phyloP scores from a whole-genome alignment of 2,329 filamentous ascomycete genomes.

The Penicillium sp. region DNA sequence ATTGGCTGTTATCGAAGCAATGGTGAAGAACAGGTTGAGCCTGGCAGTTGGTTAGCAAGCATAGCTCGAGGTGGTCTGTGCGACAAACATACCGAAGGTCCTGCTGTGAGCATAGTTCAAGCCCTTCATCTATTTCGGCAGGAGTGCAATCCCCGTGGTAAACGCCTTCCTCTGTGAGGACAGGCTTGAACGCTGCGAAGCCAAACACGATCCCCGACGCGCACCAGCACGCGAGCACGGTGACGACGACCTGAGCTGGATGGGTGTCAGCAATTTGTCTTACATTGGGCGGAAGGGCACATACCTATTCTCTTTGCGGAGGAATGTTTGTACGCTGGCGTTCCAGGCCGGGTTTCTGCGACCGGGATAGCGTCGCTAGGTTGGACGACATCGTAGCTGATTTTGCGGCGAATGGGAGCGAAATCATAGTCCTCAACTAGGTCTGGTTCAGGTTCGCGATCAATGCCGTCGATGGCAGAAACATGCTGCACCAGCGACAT shows the following conservation, averaged over 20 bases:
- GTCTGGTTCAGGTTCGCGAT: slow-evolving; percentile 39
- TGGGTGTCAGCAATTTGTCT: slow-evolving; percentile 2
- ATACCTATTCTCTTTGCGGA: slow-evolving; percentile 34
- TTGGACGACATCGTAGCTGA: slow-evolving; percentile 46
- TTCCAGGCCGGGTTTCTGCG: slow-evolving; percentile 41
- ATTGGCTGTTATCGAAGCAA: slow-evolving; percentile 83
- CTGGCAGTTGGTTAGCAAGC: slow-evolving; percentile 29
- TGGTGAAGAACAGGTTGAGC: slow-evolving; percentile 89
- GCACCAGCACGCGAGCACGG: slow-evolving; percentile 70
- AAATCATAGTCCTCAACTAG: slow-evolving; percentile 16
- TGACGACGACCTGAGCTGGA: slow-evolving; percentile 59
- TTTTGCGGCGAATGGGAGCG: slow-evolving; percentile 23
- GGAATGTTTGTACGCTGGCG: slow-evolving; percentile 52
- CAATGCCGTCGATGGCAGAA: slow-evolving; percentile 48
- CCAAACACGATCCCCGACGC: slow-evolving; percentile 79
- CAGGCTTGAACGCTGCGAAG: slow-evolving; percentile 79
- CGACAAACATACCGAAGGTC: slow-evolving; percentile 46
- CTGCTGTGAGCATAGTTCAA: slow-evolving; percentile 57
- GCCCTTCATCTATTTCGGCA: slow-evolving; percentile 49
- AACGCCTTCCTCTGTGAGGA: slow-evolving; percentile 69
- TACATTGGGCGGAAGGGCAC: background rate
- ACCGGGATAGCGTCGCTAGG: slow-evolving; percentile 26
- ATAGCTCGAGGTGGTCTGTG: background rate
- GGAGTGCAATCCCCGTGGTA: slow-evolving; percentile 64
- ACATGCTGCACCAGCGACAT: slow-evolving; percentile 55